phyloP scores from a whole-genome alignment of 805 yeast species.

The Wickerhamomyces subpelliculosus region DNA sequence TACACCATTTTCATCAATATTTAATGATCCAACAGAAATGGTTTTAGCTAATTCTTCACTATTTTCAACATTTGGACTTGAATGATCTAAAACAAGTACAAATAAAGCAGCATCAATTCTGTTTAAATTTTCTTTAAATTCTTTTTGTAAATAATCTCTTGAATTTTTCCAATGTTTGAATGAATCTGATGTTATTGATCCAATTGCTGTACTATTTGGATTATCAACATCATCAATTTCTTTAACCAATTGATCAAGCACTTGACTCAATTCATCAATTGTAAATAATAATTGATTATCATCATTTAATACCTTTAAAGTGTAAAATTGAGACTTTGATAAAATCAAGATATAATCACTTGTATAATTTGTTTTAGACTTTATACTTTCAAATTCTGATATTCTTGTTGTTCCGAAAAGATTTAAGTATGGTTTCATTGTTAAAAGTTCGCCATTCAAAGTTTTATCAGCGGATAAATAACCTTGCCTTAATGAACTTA shows the following conservation, averaged over 20 bases:
- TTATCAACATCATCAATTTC: conserved; percentile 59
- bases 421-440: conserved; percentile 63
- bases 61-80: conserved; percentile 48
- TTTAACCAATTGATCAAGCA: conserved; percentile 57
- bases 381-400: conserved; percentile 55
- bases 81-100: conserved; percentile 73
- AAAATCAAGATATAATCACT: conserved; percentile 71
- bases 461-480: conserved; percentile 55
- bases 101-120: conserved; percentile 74
- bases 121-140: conserved; percentile 28
- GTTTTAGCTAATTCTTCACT: conserved; percentile 36
- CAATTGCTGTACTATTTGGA: conserved; percentile 68
- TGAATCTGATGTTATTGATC: conserved; percentile 83
- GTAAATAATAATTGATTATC: conserved; percentile 58
- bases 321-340: conserved; percentile 79
- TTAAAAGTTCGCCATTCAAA: conserved; percentile 35
- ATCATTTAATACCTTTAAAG: conserved; percentile 75
- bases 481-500: conserved; percentile 48
- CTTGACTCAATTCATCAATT: conserved; percentile 57
- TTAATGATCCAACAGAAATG: conserved; percentile 76
- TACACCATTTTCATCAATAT: conserved; percentile 62
- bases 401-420: conserved; percentile 64
- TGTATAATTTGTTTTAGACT: conserved; percentile 57
- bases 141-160: conserved; percentile 41
- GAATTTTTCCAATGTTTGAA: conserved; percentile 78